Percentiles rank a stretch among this genome's conserved stretches.
These are phyloP conservation scores for Mycena citricolor DNA, from an alignment of 1,284 basidiomycete species.

Conservation along the genomic window DNA sequence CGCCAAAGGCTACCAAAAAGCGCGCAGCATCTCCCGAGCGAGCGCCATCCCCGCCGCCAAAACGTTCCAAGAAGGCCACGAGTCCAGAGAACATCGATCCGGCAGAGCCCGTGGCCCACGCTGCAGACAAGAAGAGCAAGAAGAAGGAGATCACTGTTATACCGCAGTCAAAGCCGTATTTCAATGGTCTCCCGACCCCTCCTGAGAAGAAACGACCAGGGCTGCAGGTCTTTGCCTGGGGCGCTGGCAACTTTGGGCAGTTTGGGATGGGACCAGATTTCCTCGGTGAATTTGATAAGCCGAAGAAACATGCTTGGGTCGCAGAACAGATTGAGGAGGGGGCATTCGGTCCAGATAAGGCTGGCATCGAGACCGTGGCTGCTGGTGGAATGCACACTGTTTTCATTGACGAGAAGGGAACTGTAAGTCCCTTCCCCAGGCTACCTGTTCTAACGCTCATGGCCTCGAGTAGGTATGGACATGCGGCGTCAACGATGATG, in stretches of 20 bases:
- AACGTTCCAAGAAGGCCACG: conserved; percentile 37
- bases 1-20: conserved; percentile 34
- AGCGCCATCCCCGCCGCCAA: conserved; percentile 42
- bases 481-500: conserved; percentile 92
- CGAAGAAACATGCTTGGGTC: conserved; percentile 67
- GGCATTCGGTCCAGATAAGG: conserved; percentile 65
- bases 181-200: conserved; percentile 59
- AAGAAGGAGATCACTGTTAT: conserved; percentile 38
- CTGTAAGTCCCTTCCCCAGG: conserved; percentile 49
- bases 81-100: conserved; percentile 31
- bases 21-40: conserved; percentile 47
- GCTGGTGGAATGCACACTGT: conserved; percentile 86
- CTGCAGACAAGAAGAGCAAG: conserved; percentile 29
- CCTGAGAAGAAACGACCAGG: conserved; percentile 53
- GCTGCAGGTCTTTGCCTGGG: conserved; percentile 78
- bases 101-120: conserved; percentile 33
- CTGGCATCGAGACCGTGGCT: conserved; percentile 74
- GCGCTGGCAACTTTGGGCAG: conserved; percentile 86
- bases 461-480: conserved; percentile 65
- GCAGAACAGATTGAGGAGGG: conserved; percentile 62
- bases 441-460: conserved; percentile 9
- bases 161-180: conserved; percentile 49
- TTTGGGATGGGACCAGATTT: conserved; percentile 79
- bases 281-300: conserved; percentile 69
- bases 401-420: conserved; percentile 81